Conservation (phyloP, 176 grass and related monocot genomes). For the Cymbopogon citratus region DNA sequence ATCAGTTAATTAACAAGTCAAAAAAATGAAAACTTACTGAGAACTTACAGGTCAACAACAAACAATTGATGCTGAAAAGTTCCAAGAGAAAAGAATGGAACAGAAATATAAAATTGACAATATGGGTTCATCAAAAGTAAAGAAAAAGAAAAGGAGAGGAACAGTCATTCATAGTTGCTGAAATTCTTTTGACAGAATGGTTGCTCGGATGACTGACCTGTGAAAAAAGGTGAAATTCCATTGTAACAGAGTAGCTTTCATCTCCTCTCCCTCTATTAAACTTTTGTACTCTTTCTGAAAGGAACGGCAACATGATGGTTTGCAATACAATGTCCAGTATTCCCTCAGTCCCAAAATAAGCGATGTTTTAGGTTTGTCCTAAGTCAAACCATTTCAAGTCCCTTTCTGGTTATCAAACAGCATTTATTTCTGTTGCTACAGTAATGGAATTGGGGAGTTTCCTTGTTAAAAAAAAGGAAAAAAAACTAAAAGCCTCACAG, state of each 20-base stretch:
- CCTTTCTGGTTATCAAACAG: neutral
- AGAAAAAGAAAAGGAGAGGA: neutral
- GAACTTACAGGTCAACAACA: neutral
- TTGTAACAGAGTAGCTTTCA: constrained; percentile 23
- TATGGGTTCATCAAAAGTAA: neutral
- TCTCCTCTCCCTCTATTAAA: neutral
- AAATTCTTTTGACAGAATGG: neutral
- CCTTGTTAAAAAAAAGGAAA: neutral
- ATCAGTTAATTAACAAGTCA: neutral
- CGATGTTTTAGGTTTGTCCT: no score
- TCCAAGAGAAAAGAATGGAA: neutral
- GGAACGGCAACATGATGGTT: neutral
- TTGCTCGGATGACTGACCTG: neutral
- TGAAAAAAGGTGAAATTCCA: constrained; percentile 13
- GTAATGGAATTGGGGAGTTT: neutral
- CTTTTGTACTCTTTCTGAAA: neutral
- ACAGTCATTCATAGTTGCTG: neutral
- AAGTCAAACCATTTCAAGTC: neutral
- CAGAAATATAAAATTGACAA: neutral
- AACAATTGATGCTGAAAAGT: neutral
- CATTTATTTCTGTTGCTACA: neutral
- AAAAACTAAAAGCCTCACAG: neutral
- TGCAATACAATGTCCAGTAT: neutral
- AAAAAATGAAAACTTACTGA: neutral
- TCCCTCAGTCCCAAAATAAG: no score